Evolutionary conservation across 2,329 filamentous ascomycete species (phyloP).

Genomic region (Penicillium sp.): DNA sequence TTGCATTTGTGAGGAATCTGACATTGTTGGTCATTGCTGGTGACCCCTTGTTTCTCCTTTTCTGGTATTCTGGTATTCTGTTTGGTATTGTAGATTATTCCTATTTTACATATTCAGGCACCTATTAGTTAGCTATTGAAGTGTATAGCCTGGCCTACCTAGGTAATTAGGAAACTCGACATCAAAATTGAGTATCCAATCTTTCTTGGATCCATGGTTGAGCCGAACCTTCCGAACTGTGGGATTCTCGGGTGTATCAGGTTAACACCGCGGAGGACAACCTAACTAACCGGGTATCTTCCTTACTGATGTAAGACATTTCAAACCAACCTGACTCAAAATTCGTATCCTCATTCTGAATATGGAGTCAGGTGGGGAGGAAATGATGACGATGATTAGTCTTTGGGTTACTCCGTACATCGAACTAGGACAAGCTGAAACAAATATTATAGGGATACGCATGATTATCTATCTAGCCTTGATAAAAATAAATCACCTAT

Average conservation of each 20-base stretch:
- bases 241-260: background rate
- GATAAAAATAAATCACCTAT: background rate
- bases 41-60: constrained; percentile 4
- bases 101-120: too few relatives aligned
- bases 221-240: background rate
- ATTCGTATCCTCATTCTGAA: background rate
- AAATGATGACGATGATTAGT: background rate
- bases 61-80: background rate
- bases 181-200: background rate
- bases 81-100: background rate
- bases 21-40: background rate
- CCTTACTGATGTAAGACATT: background rate
- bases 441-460: background rate
- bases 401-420: background rate
- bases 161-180: background rate
- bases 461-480: background rate
- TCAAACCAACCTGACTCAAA: background rate
- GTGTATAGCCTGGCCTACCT: too few relatives aligned
- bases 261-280: background rate
- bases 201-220: constrained; percentile 1
- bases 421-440: background rate
- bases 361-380: background rate
- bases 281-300: background rate
- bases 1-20: constrained; percentile 5
- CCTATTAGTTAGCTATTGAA: too few relatives aligned